Conservation (phyloP, 208 protist genomes). For the Sergeia podlipaevii region DNA sequence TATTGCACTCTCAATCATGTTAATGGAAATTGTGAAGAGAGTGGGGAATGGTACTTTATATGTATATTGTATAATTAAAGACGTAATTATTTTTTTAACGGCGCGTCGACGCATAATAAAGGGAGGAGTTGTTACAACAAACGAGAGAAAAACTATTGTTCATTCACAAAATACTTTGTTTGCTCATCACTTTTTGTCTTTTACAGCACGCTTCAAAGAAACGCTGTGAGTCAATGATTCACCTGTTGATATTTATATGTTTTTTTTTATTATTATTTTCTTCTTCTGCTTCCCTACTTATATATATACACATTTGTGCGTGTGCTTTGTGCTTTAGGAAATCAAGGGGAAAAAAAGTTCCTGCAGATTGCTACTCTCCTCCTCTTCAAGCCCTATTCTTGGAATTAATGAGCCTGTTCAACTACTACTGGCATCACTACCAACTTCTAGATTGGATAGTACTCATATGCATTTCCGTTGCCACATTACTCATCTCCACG, state of each 20-base stretch:
- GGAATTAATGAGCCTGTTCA: not conserved
- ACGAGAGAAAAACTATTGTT: no score
- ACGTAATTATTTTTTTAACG: no score
- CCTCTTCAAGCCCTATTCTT: not conserved
- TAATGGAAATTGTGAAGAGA: no score
- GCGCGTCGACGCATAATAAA: no score
- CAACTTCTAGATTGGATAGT: constrained; percentile 48
- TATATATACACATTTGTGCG: not conserved
- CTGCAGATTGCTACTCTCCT: no score
- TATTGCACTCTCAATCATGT: no score
- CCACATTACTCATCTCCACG: constrained; percentile 1
- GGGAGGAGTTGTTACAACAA: no score
- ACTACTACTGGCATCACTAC: constrained; percentile 38
- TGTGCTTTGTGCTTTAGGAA: not conserved
- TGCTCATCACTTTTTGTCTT: no score
- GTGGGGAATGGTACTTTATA: no score
- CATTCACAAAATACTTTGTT: no score
- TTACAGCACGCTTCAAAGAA: no score
- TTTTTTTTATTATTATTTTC: constrained; percentile 5
- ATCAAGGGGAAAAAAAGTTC: not conserved
- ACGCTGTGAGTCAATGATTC: not conserved
- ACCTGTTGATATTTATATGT: constrained; percentile 8
- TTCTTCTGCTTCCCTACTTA: not conserved
- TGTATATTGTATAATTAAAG: no score
- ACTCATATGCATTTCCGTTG: constrained; percentile 14